These are phyloP conservation scores for Penstemon barbatus DNA, from an alignment of 257 asterid genomes.

Conservation along the genomic window DNA sequence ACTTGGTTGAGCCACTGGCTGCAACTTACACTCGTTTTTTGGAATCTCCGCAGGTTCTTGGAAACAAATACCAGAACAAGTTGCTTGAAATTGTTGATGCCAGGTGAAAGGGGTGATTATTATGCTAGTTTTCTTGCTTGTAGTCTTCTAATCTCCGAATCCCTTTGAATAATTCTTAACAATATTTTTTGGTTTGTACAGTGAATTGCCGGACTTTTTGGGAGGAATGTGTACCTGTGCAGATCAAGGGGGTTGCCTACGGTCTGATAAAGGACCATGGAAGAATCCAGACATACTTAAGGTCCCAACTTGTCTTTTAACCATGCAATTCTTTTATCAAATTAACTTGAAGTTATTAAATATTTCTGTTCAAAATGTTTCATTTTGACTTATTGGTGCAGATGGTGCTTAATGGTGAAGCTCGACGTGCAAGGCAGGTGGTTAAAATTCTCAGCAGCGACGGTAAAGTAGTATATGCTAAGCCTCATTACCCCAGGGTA, in stretches of 20 bases:
- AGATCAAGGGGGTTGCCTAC: constrained; percentile 76
- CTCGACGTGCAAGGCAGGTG: constrained; percentile 83
- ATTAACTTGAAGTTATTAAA: constrained; percentile 8
- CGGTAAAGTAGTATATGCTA: constrained; percentile 93
- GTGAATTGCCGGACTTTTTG: constrained; percentile 76
- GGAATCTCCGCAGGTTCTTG: constrained; percentile 61
- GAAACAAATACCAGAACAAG: constrained; percentile 73
- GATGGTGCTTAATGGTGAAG: constrained; percentile 83
- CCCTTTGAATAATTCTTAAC: constrained; percentile 11
- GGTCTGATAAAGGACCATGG: constrained; percentile 91
- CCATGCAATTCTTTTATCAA: not conserved
- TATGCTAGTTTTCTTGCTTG: constrained; percentile 14
- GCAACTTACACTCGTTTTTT: constrained; percentile 22
- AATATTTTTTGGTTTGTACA: constrained; percentile 33
- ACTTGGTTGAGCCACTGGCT: constrained; percentile 23
- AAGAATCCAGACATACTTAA: constrained; percentile 67
- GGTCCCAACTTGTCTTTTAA: constrained; percentile 37
- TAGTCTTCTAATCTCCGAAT: constrained; percentile 12
- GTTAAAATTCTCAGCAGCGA: constrained; percentile 87
- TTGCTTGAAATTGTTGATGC: constrained; percentile 73
- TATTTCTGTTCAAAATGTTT: constrained; percentile 10
- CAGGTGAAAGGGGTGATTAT: constrained; percentile 45
- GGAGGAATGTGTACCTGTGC: constrained; percentile 81
- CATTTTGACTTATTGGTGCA: constrained; percentile 37
- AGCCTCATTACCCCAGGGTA: constrained; percentile 81